These are phyloP conservation scores for Apiospora malaysiana DNA, from an alignment of 2,329 filamentous ascomycete species.

Conservation along the genomic window DNA sequence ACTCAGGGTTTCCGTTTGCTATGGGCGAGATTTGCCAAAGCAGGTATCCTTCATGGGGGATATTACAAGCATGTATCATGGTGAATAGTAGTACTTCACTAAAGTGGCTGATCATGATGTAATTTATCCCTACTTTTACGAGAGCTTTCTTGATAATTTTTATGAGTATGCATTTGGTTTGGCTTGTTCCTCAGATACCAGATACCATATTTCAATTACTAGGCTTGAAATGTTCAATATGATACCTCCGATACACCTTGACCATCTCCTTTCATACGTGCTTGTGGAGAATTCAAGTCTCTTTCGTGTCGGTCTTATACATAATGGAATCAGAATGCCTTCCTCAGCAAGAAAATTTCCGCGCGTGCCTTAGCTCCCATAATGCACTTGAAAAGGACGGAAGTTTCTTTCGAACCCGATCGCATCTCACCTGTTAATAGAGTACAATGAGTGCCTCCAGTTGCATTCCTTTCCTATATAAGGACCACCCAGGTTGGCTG, in stretches of 20 bases:
- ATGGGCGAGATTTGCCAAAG: too few relatives aligned
- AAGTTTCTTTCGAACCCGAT: neutral
- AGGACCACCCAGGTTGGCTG: accelerated
- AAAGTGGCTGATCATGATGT: neutral
- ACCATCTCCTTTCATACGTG: neutral
- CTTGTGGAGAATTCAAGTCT: neutral
- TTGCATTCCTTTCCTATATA: neutral
- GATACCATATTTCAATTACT: neutral
- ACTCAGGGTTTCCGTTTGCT: too few relatives aligned
- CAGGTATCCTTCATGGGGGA: neutral
- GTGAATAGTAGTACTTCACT: neutral
- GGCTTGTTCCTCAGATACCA: neutral
- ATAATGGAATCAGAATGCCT: too few relatives aligned
- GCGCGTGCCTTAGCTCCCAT: too few relatives aligned
- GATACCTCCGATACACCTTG: too few relatives aligned
- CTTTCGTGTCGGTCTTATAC: neutral
- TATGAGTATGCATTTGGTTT: too few relatives aligned
- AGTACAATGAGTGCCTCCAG: too few relatives aligned
- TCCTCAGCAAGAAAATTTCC: too few relatives aligned
- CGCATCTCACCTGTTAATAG: too few relatives aligned
- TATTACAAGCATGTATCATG: neutral
- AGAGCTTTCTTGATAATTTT: neutral
- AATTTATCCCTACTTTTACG: too few relatives aligned
- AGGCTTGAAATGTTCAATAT: neutral
- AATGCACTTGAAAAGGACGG: neutral